Evolutionary conservation across 2,329 filamentous ascomycete species (phyloP), one percentile per base, ranked within the genome.

Genomic region (Cercospora janseana): DNA sequence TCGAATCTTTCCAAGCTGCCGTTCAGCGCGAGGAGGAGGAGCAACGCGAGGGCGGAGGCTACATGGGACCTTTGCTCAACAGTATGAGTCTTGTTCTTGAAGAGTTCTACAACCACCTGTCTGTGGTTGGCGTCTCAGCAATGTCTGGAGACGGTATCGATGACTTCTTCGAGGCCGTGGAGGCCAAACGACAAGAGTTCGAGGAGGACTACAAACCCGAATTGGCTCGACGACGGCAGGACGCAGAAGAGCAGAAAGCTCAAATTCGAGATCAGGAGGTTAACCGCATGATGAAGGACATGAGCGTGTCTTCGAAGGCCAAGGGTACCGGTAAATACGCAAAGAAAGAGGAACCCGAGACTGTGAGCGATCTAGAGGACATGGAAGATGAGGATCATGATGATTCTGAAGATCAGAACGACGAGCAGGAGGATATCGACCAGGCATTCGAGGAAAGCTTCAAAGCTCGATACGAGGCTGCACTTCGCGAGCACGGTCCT

Each of bases 21-120:
- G 76, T 98, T 37, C 80, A 82, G 41, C 75, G 81, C 20, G 93
- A 97, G 64, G 88, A 96, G 67, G 83, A 86, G 49, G 77, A 79
- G 6, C 89, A 90, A 37, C 83, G 79, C 21, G 89, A 90, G 59
- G 84, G 81, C 7, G 81, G 84, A 4, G 93, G 93, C 10, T 98
- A 98, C 73, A 97, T 98, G 93, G 86, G 88, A 47, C 94, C 87
- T 59, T 73, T 97, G 48, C 78, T 98, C 45, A 97, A 96, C 76
- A 95, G 89, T 65, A 98, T 98, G 93, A 95, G 89, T 65, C 75
- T 97, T 55, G 89, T 98, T 79, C 76, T 98, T 26, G 93, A 98
- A 64, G 93, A 98, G 68, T 98, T 98, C 66, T 98, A 98, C 70
- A 85, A 88, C 29, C 90, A 97, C 65, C 75, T 98, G 26, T 94